Conservation (phyloP, 2,329 filamentous ascomycete species). For the Verticillium longisporum region DNA sequence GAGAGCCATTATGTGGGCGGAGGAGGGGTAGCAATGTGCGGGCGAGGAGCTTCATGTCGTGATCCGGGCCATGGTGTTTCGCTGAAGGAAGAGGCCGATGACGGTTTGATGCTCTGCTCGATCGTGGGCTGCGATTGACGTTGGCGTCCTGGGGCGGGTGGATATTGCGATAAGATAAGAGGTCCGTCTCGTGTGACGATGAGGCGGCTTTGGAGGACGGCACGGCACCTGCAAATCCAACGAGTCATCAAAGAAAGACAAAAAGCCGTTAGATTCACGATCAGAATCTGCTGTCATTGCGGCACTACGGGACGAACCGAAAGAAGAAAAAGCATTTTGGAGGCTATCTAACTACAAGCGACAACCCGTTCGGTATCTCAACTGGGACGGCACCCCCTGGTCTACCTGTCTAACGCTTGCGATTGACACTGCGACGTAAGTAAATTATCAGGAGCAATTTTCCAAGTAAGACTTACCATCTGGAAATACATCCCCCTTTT, state of each 20-base stretch:
- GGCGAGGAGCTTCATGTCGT: conserved; percentile 3
- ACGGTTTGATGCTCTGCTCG: not conserved
- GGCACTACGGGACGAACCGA: not conserved
- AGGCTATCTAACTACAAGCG: not conserved
- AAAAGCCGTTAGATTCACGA: not conserved
- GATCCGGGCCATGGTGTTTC: conserved; percentile 5
- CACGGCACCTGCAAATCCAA: not conserved
- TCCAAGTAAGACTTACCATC: conserved; percentile 5
- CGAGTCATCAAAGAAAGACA: not conserved
- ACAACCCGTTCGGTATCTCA: not conserved
- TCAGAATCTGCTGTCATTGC: not conserved
- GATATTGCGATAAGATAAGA: conserved; percentile 1
- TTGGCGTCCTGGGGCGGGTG: not conserved
- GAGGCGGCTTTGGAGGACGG: too few relatives aligned
- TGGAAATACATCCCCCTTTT: conserved; percentile 11
- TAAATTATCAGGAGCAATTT: not conserved
- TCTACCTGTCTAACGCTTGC: conserved; percentile 9
- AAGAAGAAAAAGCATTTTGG: not conserved
- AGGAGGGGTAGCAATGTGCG: not conserved
- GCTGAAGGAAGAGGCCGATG: not conserved
- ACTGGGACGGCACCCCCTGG: not conserved
- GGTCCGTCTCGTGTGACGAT: not conserved
- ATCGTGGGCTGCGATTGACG: not conserved
- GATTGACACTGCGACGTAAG: conserved; percentile 8
- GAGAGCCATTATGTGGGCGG: not conserved